phyloP scores from a whole-genome alignment of 2,329 filamentous ascomycete species.

The Ceratocystis huliohia region DNA sequence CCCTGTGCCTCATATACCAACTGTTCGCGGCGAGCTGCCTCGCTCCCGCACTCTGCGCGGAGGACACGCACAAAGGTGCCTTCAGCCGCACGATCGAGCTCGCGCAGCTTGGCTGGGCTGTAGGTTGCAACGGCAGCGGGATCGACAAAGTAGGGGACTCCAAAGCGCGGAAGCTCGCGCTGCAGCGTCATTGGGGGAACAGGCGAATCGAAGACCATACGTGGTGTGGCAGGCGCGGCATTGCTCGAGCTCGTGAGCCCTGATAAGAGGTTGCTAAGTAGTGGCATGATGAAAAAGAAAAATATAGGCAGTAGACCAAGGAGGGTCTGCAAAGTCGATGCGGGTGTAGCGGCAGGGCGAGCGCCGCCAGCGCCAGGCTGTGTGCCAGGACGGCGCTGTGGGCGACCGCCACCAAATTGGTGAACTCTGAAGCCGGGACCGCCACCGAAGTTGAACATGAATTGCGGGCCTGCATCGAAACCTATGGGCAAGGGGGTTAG shows the following conservation, averaged over 20 bases:
- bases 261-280: slow-evolving; percentile 69
- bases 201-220: slow-evolving; percentile 62
- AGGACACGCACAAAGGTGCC: slow-evolving; percentile 55
- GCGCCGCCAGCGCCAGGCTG: slow-evolving; percentile 32
- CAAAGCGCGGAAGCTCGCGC: slow-evolving; percentile 56
- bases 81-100: slow-evolving; percentile 70
- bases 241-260: slow-evolving; percentile 35
- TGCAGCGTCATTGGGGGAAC: slow-evolving; percentile 59
- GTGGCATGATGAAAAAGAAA: slow-evolving; percentile 73
- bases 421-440: slow-evolving; percentile 81
- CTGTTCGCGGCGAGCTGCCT: slow-evolving; percentile 51
- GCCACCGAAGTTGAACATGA: slow-evolving; percentile 90
- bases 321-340: slow-evolving; percentile 46
- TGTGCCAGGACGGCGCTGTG: slow-evolving; percentile 57
- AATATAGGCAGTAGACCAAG: slow-evolving; percentile 75
- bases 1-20: slow-evolving; percentile 68
- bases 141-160: slow-evolving; percentile 75
- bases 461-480: slow-evolving; percentile 71
- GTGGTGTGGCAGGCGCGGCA: slow-evolving; percentile 39
- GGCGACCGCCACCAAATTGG: slow-evolving; percentile 75
- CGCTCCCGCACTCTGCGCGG: slow-evolving; percentile 59
- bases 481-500: slow-evolving; percentile 27
- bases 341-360: not conserved
- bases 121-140: slow-evolving; percentile 63
- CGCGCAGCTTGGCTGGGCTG: slow-evolving; percentile 52